Evolutionary conservation across 1,284 basidiomycete species (phyloP), one percentile per base, ranked within the genome.

Genomic region (Nidula niveotomentosa): DNA sequence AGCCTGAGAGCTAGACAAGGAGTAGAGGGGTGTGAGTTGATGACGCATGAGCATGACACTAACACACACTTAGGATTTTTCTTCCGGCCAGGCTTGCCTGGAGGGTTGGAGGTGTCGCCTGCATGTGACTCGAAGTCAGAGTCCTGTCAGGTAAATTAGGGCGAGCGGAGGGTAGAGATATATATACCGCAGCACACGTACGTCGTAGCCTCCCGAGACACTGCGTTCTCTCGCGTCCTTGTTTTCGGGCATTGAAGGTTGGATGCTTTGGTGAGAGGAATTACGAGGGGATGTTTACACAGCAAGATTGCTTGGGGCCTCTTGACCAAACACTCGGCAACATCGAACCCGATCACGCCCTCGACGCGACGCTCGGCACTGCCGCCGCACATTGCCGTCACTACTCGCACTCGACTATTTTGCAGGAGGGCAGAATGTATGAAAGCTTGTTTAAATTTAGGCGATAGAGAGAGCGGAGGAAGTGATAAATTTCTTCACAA

Each of bases 61-160:
- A 56, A 49, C 41, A 62, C 81, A 58, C 62, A 90, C 89, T 91
- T 91, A 63, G 90, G 89, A 63, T 92, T 92, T 77, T 92, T 92
- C 83, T 91, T 92, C 59, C 89, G 78, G 15, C 90, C 90, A 44
- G 89, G 90, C 63, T 86, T 91, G 15, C 85, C 83, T 48, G 84
- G 81, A 23, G 68, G 73, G 50, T 71, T 70, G 48, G 67, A 51
- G n/a, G 58, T 70, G 37, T 83, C 81, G 18, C 71, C 73, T 54
- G 61, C 60, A 56, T 71, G 77, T 18, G 84, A 87, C 18, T 86
- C 85, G 36, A 74, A 62, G 58, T 90, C 88, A 23, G 86, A 86
- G 59, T 89, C 82, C 79, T 85, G 12, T n/a, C 39, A 49, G 51
- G 34, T 53, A 55, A 54, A 56, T 58, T 30, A 58, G 48, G 60